These are phyloP conservation scores for Globisporangium emineosum DNA, from an alignment of 352 stramenopile species.

Conservation along the genomic window DNA sequence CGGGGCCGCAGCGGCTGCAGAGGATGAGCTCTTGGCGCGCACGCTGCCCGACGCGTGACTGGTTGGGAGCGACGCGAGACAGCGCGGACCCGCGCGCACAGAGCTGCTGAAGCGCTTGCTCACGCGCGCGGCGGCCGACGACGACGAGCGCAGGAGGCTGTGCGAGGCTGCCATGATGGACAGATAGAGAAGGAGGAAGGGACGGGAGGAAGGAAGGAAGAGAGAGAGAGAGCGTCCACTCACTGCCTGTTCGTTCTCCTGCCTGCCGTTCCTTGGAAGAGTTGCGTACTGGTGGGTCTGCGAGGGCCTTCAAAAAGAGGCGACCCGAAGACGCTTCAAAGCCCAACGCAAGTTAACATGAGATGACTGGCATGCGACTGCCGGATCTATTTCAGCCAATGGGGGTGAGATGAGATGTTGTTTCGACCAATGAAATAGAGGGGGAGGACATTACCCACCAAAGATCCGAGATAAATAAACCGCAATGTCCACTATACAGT, in stretches of 20 bases:
- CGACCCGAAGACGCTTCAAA: not conserved
- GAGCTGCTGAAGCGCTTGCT: not conserved
- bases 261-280: not conserved
- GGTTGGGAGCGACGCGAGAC: not conserved
- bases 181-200: not conserved
- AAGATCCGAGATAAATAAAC: not conserved
- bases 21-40: not conserved
- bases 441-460: not conserved
- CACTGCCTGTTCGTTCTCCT: not conserved
- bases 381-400: not conserved
- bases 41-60: not conserved
- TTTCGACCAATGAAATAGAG: not conserved
- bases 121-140: not conserved
- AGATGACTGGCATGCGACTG: constrained; percentile 1
- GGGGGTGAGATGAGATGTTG: not conserved
- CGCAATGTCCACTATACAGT: not conserved
- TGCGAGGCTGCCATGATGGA: not conserved
- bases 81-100: not conserved
- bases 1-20: not conserved
- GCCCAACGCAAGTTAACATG: constrained; percentile 1
- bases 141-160: not conserved
- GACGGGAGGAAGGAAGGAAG: not conserved
- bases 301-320: not conserved
- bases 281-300: not conserved
- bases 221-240: not conserved